phyloP scores from a whole-genome alignment of 2,329 filamentous ascomycete species.

The Hypoxylon sp. region DNA sequence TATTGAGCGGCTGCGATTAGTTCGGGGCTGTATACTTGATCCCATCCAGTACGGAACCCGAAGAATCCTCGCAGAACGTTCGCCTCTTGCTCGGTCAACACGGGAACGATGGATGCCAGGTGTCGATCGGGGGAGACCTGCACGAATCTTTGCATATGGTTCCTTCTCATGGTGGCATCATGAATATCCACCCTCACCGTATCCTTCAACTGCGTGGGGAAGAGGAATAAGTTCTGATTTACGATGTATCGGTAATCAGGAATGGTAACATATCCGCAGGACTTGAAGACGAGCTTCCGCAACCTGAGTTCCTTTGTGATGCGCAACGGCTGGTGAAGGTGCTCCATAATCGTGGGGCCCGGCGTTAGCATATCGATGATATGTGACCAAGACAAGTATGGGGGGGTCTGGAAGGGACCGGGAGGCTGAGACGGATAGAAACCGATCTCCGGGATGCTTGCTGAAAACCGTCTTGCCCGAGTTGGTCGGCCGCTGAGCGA shows the following conservation, averaged over 20 bases:
- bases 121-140: conserved; percentile 54
- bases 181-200: no score
- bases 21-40: conserved; percentile 49
- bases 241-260: conserved; percentile 48
- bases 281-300: conserved; percentile 63
- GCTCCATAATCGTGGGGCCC: conserved; percentile 49
- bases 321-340: conserved; percentile 12
- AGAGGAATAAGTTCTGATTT: neutral
- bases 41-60: conserved; percentile 55
- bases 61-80: conserved; percentile 49
- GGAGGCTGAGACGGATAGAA: no score
- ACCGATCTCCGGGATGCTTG: neutral
- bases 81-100: conserved; percentile 49
- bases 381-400: conserved; percentile 56
- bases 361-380: conserved; percentile 59
- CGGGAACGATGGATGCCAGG: conserved; percentile 52
- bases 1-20: conserved; percentile 50
- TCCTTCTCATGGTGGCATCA: neutral
- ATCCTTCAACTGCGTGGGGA: no score
- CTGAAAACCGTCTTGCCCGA: no score
- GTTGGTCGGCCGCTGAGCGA: conserved; percentile 67
- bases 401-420: conserved; percentile 38
- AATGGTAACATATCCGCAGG: conserved; percentile 70
- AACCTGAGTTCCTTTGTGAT: conserved; percentile 44
- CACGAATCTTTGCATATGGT: conserved; percentile 44